A percentile compares a stretch with the other conserved stretches of the same genome.
Conservation (phyloP, 2,329 filamentous ascomycete genomes). For the Dactylonectria macrodidyma region DNA sequence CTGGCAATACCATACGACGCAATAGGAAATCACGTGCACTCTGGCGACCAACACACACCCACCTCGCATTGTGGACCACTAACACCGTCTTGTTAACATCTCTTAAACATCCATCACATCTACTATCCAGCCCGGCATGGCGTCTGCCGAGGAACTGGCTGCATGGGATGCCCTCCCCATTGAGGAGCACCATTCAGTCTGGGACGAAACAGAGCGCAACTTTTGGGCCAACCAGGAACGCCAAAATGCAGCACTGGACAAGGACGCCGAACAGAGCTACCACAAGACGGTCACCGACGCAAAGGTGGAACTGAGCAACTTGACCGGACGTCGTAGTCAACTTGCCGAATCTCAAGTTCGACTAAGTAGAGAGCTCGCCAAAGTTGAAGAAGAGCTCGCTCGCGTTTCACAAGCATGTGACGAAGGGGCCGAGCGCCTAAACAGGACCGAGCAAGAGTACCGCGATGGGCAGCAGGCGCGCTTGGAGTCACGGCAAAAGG, state of each 20-base stretch:
- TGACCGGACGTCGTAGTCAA: constrained; percentile 48
- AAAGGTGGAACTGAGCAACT: constrained; percentile 48
- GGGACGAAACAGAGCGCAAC: constrained; percentile 54
- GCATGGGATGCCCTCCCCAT: constrained; percentile 50
- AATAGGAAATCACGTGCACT: constrained; percentile 32
- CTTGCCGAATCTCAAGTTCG: constrained; percentile 48
- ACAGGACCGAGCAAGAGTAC: constrained; percentile 52
- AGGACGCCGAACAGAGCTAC: constrained; percentile 45
- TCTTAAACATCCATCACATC: neutral
- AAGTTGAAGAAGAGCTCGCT: constrained; percentile 57
- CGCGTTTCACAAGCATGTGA: constrained; percentile 49
- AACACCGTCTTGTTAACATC: constrained; percentile 13
- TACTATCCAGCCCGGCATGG: constrained; percentile 35
- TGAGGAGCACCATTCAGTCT: constrained; percentile 52
- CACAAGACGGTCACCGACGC: constrained; percentile 45
- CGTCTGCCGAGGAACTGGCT: constrained; percentile 42
- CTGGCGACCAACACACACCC: neutral
- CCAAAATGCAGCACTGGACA: constrained; percentile 43
- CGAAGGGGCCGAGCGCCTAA: constrained; percentile 53
- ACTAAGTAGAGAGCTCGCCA: constrained; percentile 50
- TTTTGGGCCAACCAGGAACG: constrained; percentile 52
- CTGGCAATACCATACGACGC: constrained; percentile 9
- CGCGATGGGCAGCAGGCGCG: constrained; percentile 47
- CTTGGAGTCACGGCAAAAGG: constrained; percentile 47
- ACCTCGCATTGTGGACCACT: constrained; percentile 21